Base-by-base conservation (phyloP, 495 filamentous ascomycete genomes). In the Stereocaulon alpinum region DNA sequence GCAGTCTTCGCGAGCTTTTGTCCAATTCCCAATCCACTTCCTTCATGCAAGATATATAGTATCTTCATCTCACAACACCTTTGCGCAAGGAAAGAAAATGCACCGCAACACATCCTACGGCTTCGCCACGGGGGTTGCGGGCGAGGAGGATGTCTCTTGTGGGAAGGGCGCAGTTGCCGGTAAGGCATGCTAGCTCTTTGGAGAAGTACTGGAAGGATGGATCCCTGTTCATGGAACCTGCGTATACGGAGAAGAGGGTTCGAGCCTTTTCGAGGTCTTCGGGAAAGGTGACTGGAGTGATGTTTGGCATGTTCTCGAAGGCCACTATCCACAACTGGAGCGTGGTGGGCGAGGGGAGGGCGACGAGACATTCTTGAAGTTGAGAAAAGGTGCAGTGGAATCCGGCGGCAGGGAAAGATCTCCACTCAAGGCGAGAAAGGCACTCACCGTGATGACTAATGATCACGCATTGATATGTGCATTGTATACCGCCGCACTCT, bases 11-110 rank as follows among this genome's bases (percentile, higher is more conserved):
- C 68, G 18, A 85, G 67, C 18, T 61, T 64, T 37, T 67, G 67
- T 3, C 82, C 83, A 2, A 83, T 57, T 0, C 77, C 78, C 14
- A 72, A 54, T 7, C 79, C 76, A 11, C 82, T 73, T 10, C 70
- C 74, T 47, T 67, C 60, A 0, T 75, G 75, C 2, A 68, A 48
- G 20, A 80, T 71, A 60, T 80, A 85, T 0, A 86, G 71, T 0
- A 82, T 72, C 64, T 85, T 84, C 75, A 84, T 78, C 60, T 86
- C 82, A 67, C 80, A 82, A 65, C 66, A 74, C 59, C 58, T 6
- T 54, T 51, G 22, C 57, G 37, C 12, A 34, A 6, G 0, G 63
- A 32, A 9, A 72, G 61, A 4, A 68, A 65, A 4, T 76, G 70
- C 0, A 78, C 58, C 20, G 75, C 80, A 6, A 82, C 76, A 59